A percentile compares a stretch with the other conserved stretches of the same genome.
Conservation (phyloP, 768 basidiomycete genomes). For the Hypsizygus marmoreus region DNA sequence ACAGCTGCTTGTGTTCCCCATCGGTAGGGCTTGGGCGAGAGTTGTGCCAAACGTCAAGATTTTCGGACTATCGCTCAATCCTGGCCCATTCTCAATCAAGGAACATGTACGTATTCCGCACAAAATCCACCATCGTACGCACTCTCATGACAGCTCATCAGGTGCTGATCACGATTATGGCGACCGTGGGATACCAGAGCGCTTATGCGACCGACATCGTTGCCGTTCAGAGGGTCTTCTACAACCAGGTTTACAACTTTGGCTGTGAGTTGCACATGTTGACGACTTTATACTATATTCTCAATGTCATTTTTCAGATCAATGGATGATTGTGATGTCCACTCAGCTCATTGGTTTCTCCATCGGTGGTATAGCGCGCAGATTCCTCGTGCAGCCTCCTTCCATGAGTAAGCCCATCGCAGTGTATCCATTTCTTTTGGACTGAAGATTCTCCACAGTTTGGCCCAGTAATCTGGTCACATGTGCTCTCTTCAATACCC, state of each 20-base stretch:
- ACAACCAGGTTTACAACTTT: slow-evolving; percentile 64
- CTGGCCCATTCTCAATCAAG: slow-evolving; percentile 75
- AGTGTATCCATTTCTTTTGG: background rate
- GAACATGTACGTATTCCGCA: slow-evolving; percentile 56
- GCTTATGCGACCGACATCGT: slow-evolving; percentile 79
- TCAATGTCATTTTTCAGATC: slow-evolving; percentile 48
- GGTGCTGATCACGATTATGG: slow-evolving; percentile 61
- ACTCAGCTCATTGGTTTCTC: slow-evolving; percentile 83
- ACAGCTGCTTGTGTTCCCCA: slow-evolving; percentile 68
- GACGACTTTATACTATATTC: background rate
- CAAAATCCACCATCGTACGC: slow-evolving; percentile 31
- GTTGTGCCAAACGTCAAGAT: slow-evolving; percentile 53
- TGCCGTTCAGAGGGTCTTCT: slow-evolving; percentile 74
- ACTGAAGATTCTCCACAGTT: slow-evolving; percentile 50
- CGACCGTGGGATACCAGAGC: slow-evolving; percentile 40
- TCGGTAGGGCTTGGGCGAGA: slow-evolving; percentile 61
- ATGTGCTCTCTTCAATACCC: slow-evolving; percentile 78
- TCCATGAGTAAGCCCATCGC: slow-evolving; percentile 57
- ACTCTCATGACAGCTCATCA: slow-evolving; percentile 17
- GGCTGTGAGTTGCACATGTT: slow-evolving; percentile 39
- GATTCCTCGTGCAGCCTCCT: slow-evolving; percentile 75
- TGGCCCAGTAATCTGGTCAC: slow-evolving; percentile 79
- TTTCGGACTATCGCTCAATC: slow-evolving; percentile 58
- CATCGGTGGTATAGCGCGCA: slow-evolving; percentile 68
- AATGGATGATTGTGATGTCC: slow-evolving; percentile 79